Evolutionary conservation across 495 filamentous ascomycete genomes (phyloP), one percentile per base, ranked within the genome.

Genomic region (Aspergillus funiculosus): DNA sequence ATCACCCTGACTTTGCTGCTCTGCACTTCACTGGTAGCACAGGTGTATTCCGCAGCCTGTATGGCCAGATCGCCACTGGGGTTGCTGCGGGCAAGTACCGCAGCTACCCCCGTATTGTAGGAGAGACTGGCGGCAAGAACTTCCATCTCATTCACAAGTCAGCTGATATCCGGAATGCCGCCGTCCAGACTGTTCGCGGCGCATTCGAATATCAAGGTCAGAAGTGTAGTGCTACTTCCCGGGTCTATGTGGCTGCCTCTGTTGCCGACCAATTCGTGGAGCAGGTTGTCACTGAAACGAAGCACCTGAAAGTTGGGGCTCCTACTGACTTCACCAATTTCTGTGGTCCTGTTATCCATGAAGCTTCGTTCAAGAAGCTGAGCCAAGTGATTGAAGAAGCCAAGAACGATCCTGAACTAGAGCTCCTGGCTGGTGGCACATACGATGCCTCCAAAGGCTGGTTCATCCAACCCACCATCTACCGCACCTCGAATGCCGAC

Each of bases 111-210:
- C 80, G 87, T 49, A 85, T 91, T 37, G 86, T 91, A 9, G 87
- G 85, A 43, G 87, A 92, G 73, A 89, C 86, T 2, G 86, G 86
- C 51, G 86, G 86, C 50, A 91, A 91, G 79, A 91, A 91, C 70
- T 91, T 89, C 76, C 86, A 90, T 66, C 64, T 91, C 43, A 62
- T 91, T 18, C 86, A 90, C 67, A 63, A 73, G 41, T 84, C 80
- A 1, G 86, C 86, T 24, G 81, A 89, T 57, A 51, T 89, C 20
- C 75, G 76, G 36, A 89, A 89, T 55, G 86, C 86, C 28, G 84
- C 77, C 10, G 69, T 84, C 18, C 82, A 90, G 52, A 90, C 86
- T 21, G 78, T 91, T 13, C 81, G 86, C 43, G 86, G 85, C 42
- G 85, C 86, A 14, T 91, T 89, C 56, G 86, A 91, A 68, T 91